phyloP scores from a whole-genome alignment of 1,284 basidiomycete species.

The Sparassis latifolia region DNA sequence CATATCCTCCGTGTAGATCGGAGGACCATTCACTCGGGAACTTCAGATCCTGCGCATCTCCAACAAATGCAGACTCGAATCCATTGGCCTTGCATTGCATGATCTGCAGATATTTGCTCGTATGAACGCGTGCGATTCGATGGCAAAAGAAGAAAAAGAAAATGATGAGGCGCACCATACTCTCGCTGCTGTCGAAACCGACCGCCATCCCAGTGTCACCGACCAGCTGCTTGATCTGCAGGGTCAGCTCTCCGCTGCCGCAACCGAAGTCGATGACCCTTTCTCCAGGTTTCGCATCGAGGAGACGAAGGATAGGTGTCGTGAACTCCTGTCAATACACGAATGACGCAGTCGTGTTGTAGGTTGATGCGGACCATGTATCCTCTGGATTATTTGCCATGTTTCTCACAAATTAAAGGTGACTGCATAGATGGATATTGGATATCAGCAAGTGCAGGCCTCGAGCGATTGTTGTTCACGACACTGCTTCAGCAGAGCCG shows the following conservation, averaged over 20 bases:
- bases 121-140: not conserved
- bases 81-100: conserved; percentile 47
- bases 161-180: conserved; percentile 51
- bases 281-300: conserved; percentile 59
- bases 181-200: conserved; percentile 64
- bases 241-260: conserved; percentile 73
- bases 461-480: not conserved
- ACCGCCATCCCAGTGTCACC: conserved; percentile 49
- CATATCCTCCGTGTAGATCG: conserved; percentile 30
- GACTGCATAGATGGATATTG: not conserved
- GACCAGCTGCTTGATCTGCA: conserved; percentile 48
- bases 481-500: no score
- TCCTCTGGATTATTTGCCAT: conserved; percentile 25
- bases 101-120: conserved; percentile 35
- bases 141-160: not conserved
- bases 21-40: conserved; percentile 22
- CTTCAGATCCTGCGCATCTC: conserved; percentile 45
- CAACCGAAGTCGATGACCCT: conserved; percentile 77
- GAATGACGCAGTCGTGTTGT: conserved; percentile 57
- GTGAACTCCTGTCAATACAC: conserved; percentile 71
- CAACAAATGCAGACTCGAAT: conserved; percentile 37
- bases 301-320: conserved; percentile 53
- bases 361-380: conserved; percentile 45
- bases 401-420: not conserved
- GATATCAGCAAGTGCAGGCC: not conserved